These are phyloP conservation scores for Fraxinus xanthoxyloides DNA, from an alignment of 305 asterid genomes.

Conservation along the genomic window DNA sequence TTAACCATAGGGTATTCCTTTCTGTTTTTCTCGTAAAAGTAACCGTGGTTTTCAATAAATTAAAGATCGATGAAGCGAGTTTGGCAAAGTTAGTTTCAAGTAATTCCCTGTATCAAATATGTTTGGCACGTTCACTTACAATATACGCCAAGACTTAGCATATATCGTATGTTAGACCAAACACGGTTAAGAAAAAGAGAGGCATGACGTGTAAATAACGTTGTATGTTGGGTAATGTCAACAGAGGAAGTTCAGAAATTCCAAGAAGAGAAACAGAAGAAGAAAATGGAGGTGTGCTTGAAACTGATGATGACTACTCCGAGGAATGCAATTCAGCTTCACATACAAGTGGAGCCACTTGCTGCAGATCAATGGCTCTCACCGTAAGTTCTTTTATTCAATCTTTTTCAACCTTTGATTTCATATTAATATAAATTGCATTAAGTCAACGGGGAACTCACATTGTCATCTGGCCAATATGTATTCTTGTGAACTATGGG, in stretches of 20 bases:
- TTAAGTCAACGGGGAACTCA: not conserved
- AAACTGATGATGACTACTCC: not conserved
- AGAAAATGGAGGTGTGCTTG: not conserved
- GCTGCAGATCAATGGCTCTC: slow-evolving; percentile 32
- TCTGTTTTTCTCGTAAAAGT: not conserved
- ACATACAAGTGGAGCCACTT: not conserved
- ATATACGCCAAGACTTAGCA: not conserved
- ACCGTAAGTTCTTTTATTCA: slow-evolving; percentile 33
- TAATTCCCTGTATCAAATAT: not conserved
- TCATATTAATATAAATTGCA: slow-evolving; percentile 16
- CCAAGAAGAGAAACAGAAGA: not conserved
- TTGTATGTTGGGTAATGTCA: not conserved
- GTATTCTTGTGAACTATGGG: not conserved
- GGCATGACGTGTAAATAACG: not conserved
- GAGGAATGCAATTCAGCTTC: not conserved
- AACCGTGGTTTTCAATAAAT: not conserved
- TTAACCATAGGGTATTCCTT: slow-evolving; percentile 55
- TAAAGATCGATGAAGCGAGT: not conserved
- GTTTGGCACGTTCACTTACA: not conserved
- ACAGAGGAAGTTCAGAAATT: slow-evolving; percentile 47
- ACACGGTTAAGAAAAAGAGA: not conserved
- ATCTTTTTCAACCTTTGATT: not conserved
- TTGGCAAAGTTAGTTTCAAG: not conserved
- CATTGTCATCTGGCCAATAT: not conserved
- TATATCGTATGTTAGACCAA: not conserved